Base-by-base conservation (phyloP, 2,329 filamentous ascomycete genomes). In the Cladophialophora bantiana region DNA sequence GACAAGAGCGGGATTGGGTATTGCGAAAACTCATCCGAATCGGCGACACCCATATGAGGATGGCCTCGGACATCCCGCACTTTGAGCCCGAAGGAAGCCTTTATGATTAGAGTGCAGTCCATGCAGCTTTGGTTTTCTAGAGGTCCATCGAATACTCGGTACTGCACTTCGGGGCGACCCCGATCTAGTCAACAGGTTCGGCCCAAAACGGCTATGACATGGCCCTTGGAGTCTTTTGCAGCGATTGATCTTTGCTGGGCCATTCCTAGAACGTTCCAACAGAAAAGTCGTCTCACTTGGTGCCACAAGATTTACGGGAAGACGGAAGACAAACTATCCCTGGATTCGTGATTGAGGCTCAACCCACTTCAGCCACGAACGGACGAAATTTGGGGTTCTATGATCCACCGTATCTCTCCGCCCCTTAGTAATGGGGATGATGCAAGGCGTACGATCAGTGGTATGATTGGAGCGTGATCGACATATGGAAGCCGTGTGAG, bases 1-100 rank as follows among this genome's bases (percentile, higher is more conserved):
- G 66, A 6, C 36, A 35, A 12, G 68, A 73, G 53, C 62, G 67
- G 32, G 64, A 66, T 26, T 74, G 72, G 72, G 70, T 72, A 1
- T 13, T 71, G 12, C 59, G 55, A 12, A 71, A 70, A 50, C 62
- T 74, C 12, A 62, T 35, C 5, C 40, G 70, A 26, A 72, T 74
- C 31, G 71, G 72, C 7, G 62, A 67, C 18, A 72, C 65, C 7
- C 71, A 71, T 36, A 72, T 74, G 67, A 70, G 63, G 32, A 73
- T 74, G 69, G 72, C 72, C 9, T 65, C 67, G 15, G 70, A 73
- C 20, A 67, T 73, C 38, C 66, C 68, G 0, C 32, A 1, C 34
- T 61, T 61, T 31, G 59, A 54, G 7, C 57, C 57, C 10, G 40
- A 50, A n/a, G 13, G 12, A 32, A 31, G 13, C 18, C 7, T 59